Percentiles rank a stretch among this genome's conserved stretches.
phyloP scores from a whole-genome alignment of 768 basidiomycete genomes.

The Ephemerocybe angulata region DNA sequence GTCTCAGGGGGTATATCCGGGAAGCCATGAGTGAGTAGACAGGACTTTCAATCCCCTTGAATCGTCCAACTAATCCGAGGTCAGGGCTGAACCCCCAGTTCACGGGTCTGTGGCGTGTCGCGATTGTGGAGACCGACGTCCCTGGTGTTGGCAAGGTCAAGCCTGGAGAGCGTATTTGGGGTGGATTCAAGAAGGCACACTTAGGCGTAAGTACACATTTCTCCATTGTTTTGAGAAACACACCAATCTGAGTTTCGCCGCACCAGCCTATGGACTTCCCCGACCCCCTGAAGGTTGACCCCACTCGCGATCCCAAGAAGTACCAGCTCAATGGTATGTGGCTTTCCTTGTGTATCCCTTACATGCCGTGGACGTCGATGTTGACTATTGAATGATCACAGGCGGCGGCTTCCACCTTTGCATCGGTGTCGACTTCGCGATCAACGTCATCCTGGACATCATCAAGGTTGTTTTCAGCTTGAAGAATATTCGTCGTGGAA shows the following conservation, averaged over 20 bases:
- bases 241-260: neutral
- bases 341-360: neutral
- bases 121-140: slow-evolving; percentile 30
- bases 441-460: slow-evolving; percentile 40
- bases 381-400: neutral
- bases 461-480: slow-evolving; percentile 44
- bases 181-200: slow-evolving; percentile 42
- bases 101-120: slow-evolving; percentile 38
- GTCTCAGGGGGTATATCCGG: slow-evolving; percentile 45
- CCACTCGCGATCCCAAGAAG: slow-evolving; percentile 28
- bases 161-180: slow-evolving; percentile 39
- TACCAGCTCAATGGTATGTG: slow-evolving; percentile 18
- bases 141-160: slow-evolving; percentile 33
- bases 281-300: slow-evolving; percentile 36
- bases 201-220: slow-evolving; percentile 29
- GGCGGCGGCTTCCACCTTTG: slow-evolving; percentile 37
- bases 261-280: slow-evolving; percentile 40
- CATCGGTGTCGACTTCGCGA: slow-evolving; percentile 32
- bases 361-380: no score
- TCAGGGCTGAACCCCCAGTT: slow-evolving; percentile 39
- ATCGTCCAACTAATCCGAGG: neutral
- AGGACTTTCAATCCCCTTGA: neutral
- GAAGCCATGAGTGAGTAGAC: slow-evolving; percentile 47
- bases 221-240: neutral
- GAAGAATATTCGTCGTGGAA: slow-evolving; percentile 43